These are phyloP conservation scores for Przewalskia tangutica DNA, from an alignment of 257 asterid species.

Conservation along the genomic window DNA sequence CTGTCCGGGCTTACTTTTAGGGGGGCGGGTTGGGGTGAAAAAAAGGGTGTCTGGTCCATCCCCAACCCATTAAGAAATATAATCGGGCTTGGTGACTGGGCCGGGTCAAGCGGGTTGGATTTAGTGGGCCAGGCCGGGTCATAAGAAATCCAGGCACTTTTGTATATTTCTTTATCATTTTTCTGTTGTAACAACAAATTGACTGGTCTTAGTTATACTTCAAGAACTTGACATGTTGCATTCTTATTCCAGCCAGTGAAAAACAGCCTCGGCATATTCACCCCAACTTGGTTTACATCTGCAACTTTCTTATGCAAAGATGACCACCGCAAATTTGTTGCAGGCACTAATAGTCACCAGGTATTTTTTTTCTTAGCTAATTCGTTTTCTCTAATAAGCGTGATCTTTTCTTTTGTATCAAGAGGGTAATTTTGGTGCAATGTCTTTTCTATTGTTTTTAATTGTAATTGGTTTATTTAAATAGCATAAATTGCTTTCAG, in stretches of 20 bases:
- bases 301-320: slow-evolving; percentile 68
- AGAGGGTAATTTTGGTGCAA: not conserved
- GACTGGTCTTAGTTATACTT: not conserved
- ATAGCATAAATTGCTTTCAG: not conserved
- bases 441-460: not conserved
- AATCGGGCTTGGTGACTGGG: no score
- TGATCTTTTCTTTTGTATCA: not conserved
- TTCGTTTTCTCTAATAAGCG: not conserved
- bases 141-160: no score
- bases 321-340: slow-evolving; percentile 81
- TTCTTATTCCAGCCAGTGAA: slow-evolving; percentile 60
- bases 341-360: slow-evolving; percentile 85
- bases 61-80: no score
- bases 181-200: no score
- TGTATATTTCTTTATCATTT: no score
- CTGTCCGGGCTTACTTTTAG: no score
- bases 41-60: no score
- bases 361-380: slow-evolving; percentile 21
- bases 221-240: slow-evolving; percentile 6
- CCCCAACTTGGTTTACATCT: slow-evolving; percentile 86
- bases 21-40: no score
- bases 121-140: no score
- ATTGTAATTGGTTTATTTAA: not conserved
- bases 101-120: no score
- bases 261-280: slow-evolving; percentile 70